Conservation (phyloP, 192 early-diverging fungal genomes). For the Coemansia sp. region DNA sequence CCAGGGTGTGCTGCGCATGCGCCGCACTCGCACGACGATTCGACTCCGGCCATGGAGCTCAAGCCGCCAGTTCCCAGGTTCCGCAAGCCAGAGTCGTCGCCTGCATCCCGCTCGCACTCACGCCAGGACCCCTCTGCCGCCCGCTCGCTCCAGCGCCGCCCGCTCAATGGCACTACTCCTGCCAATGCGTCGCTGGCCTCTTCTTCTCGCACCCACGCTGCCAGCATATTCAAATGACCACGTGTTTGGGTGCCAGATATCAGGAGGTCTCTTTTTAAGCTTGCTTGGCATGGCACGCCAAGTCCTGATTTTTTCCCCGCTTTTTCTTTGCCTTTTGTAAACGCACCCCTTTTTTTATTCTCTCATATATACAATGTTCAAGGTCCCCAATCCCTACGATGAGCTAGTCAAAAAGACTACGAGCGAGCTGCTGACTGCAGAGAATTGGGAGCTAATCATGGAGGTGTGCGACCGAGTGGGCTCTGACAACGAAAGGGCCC, state of each 20-base stretch:
- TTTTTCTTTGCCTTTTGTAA: too few species aligned
- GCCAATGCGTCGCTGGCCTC: background rate
- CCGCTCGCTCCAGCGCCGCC: background rate
- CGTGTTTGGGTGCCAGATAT: constrained; percentile 1
- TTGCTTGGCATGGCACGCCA: background rate
- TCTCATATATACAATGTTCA: constrained; percentile 39
- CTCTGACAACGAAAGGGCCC: constrained; percentile 47
- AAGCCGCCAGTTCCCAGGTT: constrained; percentile 51
- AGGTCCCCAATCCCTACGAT: constrained; percentile 47
- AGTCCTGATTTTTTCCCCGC: background rate
- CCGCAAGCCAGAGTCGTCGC: constrained; percentile 9
- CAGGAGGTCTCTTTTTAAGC: background rate
- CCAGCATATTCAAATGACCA: constrained; percentile 33
- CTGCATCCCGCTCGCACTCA: background rate
- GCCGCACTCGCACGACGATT: constrained; percentile 51
- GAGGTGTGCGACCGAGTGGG: constrained; percentile 69
- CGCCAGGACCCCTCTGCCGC: background rate
- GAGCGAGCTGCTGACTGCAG: constrained; percentile 84
- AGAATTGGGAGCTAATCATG: constrained; percentile 88
- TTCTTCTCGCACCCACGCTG: background rate
- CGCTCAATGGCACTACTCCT: background rate
- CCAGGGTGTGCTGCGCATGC: constrained; percentile 52
- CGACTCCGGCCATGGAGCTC: constrained; percentile 38
- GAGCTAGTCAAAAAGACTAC: constrained; percentile 72
- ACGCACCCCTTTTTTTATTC: background rate